These are phyloP conservation scores for Diddensiella transvaalensis DNA, from an alignment of 805 yeast genomes.

Conservation along the genomic window DNA sequence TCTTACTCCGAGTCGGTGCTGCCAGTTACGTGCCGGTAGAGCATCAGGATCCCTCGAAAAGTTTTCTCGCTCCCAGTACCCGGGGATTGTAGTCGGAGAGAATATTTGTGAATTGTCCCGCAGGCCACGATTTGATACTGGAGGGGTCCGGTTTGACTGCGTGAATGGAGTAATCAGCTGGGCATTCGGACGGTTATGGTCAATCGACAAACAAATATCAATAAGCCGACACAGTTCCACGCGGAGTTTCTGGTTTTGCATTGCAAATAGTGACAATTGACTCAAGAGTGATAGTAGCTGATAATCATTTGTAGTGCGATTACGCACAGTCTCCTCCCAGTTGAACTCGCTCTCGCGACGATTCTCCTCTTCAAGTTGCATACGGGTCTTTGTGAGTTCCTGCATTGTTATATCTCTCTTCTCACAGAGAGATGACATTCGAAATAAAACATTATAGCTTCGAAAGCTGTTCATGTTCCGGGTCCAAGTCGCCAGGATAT, in stretches of 20 bases:
- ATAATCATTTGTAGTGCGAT: constrained; percentile 1
- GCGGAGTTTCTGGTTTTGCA: constrained; percentile 10
- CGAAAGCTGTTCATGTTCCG: constrained; percentile 25
- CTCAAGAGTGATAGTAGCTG: constrained; percentile 13
- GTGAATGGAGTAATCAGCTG: constrained; percentile 16
- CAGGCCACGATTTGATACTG: neutral
- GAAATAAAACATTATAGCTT: constrained; percentile 14
- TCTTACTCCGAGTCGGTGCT: constrained; percentile 25
- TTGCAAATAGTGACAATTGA: constrained; percentile 21
- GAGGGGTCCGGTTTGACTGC: constrained; percentile 4
- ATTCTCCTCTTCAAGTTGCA: constrained; percentile 7
- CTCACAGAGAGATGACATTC: neutral
- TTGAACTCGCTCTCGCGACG: neutral
- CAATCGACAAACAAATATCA: constrained; percentile 14
- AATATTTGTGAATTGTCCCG: constrained; percentile 1
- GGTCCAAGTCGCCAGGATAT: constrained; percentile 21
- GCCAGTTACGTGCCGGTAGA: constrained; percentile 27
- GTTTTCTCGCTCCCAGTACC: constrained; percentile 7
- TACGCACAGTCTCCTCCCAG: constrained; percentile 2
- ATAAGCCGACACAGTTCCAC: constrained; percentile 6
- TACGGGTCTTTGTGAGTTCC: neutral
- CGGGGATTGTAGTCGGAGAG: constrained; percentile 7
- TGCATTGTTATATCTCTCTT: neutral
- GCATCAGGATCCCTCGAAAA: constrained; percentile 32
- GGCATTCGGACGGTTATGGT: constrained; percentile 19